Percentiles rank a stretch among this genome's conserved stretches.
Evolutionary conservation across 2,329 filamentous ascomycete species (phyloP).

Genomic region (Rhynchosporium graminicola): DNA sequence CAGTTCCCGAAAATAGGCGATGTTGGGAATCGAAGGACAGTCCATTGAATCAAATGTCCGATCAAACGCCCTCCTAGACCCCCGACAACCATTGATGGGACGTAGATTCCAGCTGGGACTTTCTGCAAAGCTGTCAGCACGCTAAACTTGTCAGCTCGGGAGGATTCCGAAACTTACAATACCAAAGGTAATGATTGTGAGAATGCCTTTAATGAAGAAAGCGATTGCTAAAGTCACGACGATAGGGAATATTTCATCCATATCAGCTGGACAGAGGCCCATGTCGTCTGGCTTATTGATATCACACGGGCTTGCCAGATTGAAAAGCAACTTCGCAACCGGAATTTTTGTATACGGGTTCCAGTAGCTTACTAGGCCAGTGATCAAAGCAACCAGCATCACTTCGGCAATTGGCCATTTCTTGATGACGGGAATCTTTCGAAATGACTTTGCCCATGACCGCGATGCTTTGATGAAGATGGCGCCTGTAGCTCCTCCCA

Average conservation of each 20-base stretch:
- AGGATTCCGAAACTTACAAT: conserved; percentile 55
- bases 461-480: conserved; percentile 96
- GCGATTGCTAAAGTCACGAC: conserved; percentile 72
- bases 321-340: conserved; percentile 86
- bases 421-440: conserved; percentile 79
- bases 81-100: conserved; percentile 97
- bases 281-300: conserved; percentile 62
- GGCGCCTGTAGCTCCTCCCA: conserved; percentile 83
- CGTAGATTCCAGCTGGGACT: conserved; percentile 94
- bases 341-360: conserved; percentile 86
- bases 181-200: conserved; percentile 91
- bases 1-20: conserved; percentile 76
- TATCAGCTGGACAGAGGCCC: conserved; percentile 73
- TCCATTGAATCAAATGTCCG: conserved; percentile 81
- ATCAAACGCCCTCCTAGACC: conserved; percentile 87
- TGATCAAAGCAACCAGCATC: conserved; percentile 79
- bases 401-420: conserved; percentile 84
- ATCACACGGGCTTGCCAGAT: conserved; percentile 86
- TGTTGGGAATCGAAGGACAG: conserved; percentile 72
- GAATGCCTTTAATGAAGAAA: conserved; percentile 83
- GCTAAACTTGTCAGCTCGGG: background rate
- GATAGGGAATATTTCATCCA: conserved; percentile 77
- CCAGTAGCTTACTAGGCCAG: conserved; percentile 88
- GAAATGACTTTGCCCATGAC: conserved; percentile 86
- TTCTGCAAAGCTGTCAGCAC: conserved; percentile 54